Conservation (phyloP, 2,329 filamentous ascomycete species). For the Fusarium sp. region DNA sequence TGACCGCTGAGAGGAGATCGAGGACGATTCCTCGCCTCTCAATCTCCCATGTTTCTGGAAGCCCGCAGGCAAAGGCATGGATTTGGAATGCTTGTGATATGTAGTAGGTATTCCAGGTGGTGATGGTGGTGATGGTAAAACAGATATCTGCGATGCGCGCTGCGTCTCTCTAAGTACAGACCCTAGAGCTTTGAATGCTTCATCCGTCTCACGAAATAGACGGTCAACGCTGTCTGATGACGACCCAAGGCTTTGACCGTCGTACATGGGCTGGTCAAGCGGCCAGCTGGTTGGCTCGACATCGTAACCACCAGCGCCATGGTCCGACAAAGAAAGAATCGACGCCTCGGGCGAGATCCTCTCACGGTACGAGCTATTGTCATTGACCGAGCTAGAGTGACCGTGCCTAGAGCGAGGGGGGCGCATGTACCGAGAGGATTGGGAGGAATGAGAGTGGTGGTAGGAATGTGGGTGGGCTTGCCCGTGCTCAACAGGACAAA, state of each 20-base stretch:
- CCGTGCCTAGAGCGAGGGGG: constrained; percentile 41
- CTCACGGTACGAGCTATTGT: constrained; percentile 12
- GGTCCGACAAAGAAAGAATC: constrained; percentile 42
- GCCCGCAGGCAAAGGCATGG: constrained; percentile 40
- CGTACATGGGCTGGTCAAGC: constrained; percentile 20
- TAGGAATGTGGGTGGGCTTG: constrained; percentile 38
- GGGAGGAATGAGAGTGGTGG: constrained; percentile 32
- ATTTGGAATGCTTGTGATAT: constrained; percentile 35
- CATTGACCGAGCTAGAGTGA: constrained; percentile 6
- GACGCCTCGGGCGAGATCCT: constrained; percentile 21
- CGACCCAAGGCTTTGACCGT: constrained; percentile 31
- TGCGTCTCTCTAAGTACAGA: constrained; percentile 54
- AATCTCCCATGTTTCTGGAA: constrained; percentile 31
- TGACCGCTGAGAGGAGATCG: constrained; percentile 24
- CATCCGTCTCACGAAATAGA: constrained; percentile 62
- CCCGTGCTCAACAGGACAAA: constrained; percentile 49
- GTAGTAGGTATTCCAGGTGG: constrained; percentile 28
- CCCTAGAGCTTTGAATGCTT: constrained; percentile 61
- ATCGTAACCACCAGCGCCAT: constrained; percentile 26
- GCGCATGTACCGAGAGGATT: constrained; percentile 23
- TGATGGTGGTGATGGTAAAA: constrained; percentile 27
- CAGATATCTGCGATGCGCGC: constrained; percentile 30
- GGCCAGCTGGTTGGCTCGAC: constrained; percentile 22
- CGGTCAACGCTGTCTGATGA: constrained; percentile 56
- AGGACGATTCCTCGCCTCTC: constrained; percentile 20